These are phyloP conservation scores for Megacollybia marginata DNA, from an alignment of 768 basidiomycete species.

Conservation along the genomic window DNA sequence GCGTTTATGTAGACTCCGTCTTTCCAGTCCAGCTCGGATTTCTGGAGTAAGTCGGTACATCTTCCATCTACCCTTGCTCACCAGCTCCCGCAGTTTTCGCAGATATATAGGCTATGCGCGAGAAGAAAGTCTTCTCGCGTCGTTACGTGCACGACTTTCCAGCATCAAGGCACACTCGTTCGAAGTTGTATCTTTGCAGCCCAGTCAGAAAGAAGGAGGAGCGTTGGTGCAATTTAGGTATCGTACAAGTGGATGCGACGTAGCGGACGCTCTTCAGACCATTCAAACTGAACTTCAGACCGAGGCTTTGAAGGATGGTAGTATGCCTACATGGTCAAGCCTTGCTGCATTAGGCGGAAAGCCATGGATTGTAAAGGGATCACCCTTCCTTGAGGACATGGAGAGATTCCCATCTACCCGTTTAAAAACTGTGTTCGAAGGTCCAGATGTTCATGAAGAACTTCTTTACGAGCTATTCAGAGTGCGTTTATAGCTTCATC, in stretches of 20 bases:
- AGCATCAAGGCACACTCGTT: slow-evolving; percentile 50
- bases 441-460: slow-evolving; percentile 81
- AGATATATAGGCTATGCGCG: slow-evolving; percentile 55
- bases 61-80: slow-evolving; percentile 1
- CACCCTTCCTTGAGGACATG: slow-evolving; percentile 89
- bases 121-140: slow-evolving; percentile 47
- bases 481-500: slow-evolving; percentile 31
- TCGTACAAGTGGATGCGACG: slow-evolving; percentile 26
- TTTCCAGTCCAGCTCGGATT: slow-evolving; percentile 65
- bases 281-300: slow-evolving; percentile 43
- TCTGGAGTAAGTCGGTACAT: slow-evolving; percentile 50
- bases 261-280: slow-evolving; percentile 25
- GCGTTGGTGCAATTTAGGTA: slow-evolving; percentile 76
- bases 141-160: slow-evolving; percentile 41
- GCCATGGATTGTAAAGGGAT: slow-evolving; percentile 70
- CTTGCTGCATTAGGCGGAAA: slow-evolving; percentile 29
- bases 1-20: slow-evolving; percentile 71
- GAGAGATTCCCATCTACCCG: slow-evolving; percentile 68
- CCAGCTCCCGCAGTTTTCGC: slow-evolving; percentile 42
- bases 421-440: slow-evolving; percentile 78
- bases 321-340: slow-evolving; percentile 59
- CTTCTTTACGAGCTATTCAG: slow-evolving; percentile 69
- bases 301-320: slow-evolving; percentile 39
- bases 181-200: slow-evolving; percentile 53
- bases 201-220: slow-evolving; percentile 76